Percentiles rank a stretch among this genome's conserved stretches.
Conservation (phyloP, 2,329 filamentous ascomycete species). For the Harringtonia lauricola region DNA sequence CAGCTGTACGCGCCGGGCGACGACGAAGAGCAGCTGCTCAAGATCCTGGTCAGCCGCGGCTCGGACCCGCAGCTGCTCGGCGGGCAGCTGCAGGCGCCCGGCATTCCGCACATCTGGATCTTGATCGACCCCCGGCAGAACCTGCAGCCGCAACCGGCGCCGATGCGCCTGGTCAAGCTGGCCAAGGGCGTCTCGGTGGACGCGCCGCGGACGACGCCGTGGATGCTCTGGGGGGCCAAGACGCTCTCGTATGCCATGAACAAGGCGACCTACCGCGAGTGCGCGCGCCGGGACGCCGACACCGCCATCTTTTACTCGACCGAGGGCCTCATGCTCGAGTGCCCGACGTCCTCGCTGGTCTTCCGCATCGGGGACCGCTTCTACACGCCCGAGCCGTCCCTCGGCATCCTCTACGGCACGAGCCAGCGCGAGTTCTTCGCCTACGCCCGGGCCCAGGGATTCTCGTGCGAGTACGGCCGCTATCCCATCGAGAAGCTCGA, state of each 20-base stretch:
- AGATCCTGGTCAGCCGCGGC: conserved; percentile 2
- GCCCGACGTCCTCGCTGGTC: conserved; percentile 3
- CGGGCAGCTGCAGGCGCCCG: background rate
- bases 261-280: conserved; percentile 4
- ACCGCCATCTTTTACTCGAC: conserved; percentile 3
- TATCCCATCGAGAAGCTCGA: conserved; percentile 3
- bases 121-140: background rate
- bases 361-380: conserved; percentile 3
- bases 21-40: conserved; percentile 1
- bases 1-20: background rate
- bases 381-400: conserved; percentile 3
- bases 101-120: conserved; percentile 4
- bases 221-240: conserved; percentile 4
- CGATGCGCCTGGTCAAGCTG: conserved; percentile 1
- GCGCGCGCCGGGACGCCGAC: conserved; percentile 3
- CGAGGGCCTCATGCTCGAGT: conserved; percentile 4
- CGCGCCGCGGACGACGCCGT: background rate
- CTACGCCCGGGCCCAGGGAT: conserved; percentile 2
- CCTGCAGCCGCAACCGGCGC: background rate
- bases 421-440: conserved; percentile 5
- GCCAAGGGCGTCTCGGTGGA: conserved; percentile 2
- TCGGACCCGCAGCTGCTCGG: conserved; percentile 2
- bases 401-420: conserved; percentile 4
- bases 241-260: conserved; percentile 4
- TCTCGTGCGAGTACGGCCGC: conserved; percentile 2